Evolutionary conservation across 768 basidiomycete genomes (phyloP).

Genomic region (Tricholoma flavovirens): DNA sequence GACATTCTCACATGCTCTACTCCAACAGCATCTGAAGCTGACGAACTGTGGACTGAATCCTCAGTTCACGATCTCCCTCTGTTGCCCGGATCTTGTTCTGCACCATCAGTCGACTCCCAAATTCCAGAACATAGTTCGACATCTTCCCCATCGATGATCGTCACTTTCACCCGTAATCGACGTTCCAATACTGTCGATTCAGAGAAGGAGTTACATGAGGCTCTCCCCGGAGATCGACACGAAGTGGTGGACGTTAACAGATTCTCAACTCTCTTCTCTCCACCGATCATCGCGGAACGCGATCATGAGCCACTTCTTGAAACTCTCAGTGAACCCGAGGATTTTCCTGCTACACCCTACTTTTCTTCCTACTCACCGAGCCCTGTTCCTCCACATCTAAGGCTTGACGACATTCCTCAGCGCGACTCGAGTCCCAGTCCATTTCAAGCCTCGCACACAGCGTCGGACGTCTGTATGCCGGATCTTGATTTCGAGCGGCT

Average conservation of each 20-base stretch:
- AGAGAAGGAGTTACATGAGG: not conserved
- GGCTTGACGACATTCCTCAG: not conserved
- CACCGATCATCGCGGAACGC: not conserved
- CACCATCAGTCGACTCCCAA: too few species aligned
- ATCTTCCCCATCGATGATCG: not conserved
- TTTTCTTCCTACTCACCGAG: not conserved
- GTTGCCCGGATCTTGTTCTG: not conserved
- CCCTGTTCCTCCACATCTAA: not conserved
- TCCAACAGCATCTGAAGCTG: too few species aligned
- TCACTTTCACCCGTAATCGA: not conserved
- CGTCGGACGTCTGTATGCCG: not conserved
- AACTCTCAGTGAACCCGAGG: not conserved
- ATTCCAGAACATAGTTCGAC: not conserved
- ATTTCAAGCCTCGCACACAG: not conserved
- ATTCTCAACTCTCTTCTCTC: not conserved
- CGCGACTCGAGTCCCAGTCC: not conserved
- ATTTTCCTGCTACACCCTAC: not conserved
- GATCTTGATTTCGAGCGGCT: not conserved
- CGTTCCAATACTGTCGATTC: not conserved
- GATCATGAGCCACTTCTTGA: not conserved
- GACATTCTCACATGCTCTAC: too few species aligned
- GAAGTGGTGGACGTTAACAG: not conserved
- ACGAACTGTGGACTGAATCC: not conserved
- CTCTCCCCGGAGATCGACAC: not conserved
- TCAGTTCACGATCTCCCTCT: not conserved